Evolutionary conservation across 2,329 filamentous ascomycete species (phyloP), one percentile per base, ranked within the genome.

Genomic region (Colletotrichum magnum): DNA sequence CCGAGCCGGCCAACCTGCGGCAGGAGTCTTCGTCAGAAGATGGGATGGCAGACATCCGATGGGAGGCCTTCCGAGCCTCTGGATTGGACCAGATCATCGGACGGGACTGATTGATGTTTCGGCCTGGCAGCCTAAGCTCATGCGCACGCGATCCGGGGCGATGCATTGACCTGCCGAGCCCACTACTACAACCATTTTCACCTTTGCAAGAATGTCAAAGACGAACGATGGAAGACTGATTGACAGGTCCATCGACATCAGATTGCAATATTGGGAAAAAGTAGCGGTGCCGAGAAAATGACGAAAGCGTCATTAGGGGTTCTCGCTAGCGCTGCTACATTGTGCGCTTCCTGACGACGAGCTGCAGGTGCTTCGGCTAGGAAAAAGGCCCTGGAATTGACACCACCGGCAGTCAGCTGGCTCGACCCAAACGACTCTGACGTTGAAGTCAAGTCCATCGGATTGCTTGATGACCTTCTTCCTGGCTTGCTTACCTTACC

Each of bases 321-420:
- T 12, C n/a, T 67, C 36, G 50, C 56, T 48, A 18, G 62, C 50
- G 32, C 24, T 56, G 47, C 57, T 39, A 61, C 54, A 45, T 28
- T 7, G 53, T 52, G 9, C 15, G 21, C 16, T 26, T 26, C 21
- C 67, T 61, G 62, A 58, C 56, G 51, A 67, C 62, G n/a, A 26
- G 43, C 21, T 61, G 51, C 67, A 61, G 13, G 16, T 45, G 43
- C 45, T 21, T 48, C 16, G 7, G 43, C 67, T 24, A 67, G 39
- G 28, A 53, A 60, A 66, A 56, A 56, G 10, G 32, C 10, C 16
- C 21, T 28, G 39, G 54, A 52, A 53, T 54, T 58, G 58, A 47
- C 58, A 70, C 24, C n/a, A 53, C 24, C 50, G 50, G 36, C 67
- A 61, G 51, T 66, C 67, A 69, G 62, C 51, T 56, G 57, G 36